Evolutionary conservation across 2,329 filamentous ascomycete genomes (phyloP), one percentile per base, ranked within the genome.

Genomic region (Aspergillus latus): DNA sequence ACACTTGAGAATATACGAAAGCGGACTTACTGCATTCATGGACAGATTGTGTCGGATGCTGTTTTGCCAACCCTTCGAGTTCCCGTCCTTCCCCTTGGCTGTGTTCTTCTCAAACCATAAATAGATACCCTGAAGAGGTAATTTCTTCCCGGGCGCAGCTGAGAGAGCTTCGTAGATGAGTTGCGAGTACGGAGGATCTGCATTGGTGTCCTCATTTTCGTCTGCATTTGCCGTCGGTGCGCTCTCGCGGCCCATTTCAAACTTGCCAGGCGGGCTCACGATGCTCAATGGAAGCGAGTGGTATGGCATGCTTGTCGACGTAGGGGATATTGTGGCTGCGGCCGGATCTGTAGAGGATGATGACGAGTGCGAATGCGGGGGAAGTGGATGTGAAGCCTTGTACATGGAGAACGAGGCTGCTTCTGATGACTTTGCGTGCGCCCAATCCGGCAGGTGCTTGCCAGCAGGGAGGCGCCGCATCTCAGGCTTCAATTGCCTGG

Each of bases 11-110:
- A 39, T 28, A 52, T 5, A 52, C 40, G 51, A 52, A 45, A 49
- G 5, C 7, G 3, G n/a, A 80, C 85, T 75, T 84, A 97, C 93
- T 59, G 83, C 82, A 66, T 97, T 97, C 92, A 97, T 97, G 47
- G 91, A 96, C 6, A 97, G 78, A 65, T 97, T 97, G 72, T 97
- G 93, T 2, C 93, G 85, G 62, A 97, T 95, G 70, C 90, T 96
- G 73, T 97, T 97, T 75, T 93, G 89, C 93, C 93, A 97, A 8
- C 92, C 93, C 64, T 86, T 88, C 10, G 74, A 77, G 6, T 79
- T 80, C 15, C 74, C 69, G 46, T 82, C 81, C 51, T 80, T 84
- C 4, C 84, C 85, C 72, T 94, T 96, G 63, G 84, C 82, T 2
- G 92, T 96, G 67, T 96, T 87, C 30, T 87, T 81, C 43, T 84